Percentiles rank a stretch among this genome's conserved stretches.
phyloP scores from a whole-genome alignment of 2,329 filamentous ascomycete genomes.

The Penicillium hordei region DNA sequence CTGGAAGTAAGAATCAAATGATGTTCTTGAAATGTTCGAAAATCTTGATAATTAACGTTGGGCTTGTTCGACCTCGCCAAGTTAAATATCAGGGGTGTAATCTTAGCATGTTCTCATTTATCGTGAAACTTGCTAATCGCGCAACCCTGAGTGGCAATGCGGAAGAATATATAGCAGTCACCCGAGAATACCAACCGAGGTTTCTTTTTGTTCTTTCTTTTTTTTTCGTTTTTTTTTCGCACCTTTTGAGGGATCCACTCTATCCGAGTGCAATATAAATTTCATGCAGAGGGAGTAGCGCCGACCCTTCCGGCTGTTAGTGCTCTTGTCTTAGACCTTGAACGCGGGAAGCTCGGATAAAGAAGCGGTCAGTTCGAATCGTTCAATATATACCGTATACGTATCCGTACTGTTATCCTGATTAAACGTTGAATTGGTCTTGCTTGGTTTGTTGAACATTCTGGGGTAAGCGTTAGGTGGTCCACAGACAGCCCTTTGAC shows the following conservation, averaged over 20 bases:
- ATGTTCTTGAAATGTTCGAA: background rate
- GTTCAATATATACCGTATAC: background rate
- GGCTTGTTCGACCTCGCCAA: too few species aligned
- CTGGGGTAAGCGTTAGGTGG: slow-evolving; percentile 7
- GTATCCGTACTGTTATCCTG: background rate
- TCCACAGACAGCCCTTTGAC: background rate
- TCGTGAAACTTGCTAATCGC: slow-evolving; percentile 4
- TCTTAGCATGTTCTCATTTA: background rate
- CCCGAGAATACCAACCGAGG: background rate
- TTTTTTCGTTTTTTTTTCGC: too few species aligned
- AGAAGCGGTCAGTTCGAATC: slow-evolving; percentile 1
- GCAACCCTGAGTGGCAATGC: slow-evolving; percentile 4
- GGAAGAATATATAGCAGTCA: slow-evolving; percentile 1
- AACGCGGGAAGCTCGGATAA: background rate
- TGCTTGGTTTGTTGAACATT: slow-evolving; percentile 4
- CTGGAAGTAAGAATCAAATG: background rate
- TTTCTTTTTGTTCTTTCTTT: background rate
- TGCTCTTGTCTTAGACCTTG: background rate
- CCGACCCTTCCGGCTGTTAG: slow-evolving; percentile 4
- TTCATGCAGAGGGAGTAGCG: slow-evolving; percentile 5
- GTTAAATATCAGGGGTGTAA: background rate
- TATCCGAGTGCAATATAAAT: slow-evolving; percentile 5
- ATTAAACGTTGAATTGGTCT: background rate
- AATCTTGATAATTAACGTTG: background rate
- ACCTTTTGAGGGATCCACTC: slow-evolving; percentile 1